Evolutionary conservation across 2,329 filamentous ascomycete species (phyloP), one percentile per base, ranked within the genome.

Genomic region (Talaromyces marneffei): DNA sequence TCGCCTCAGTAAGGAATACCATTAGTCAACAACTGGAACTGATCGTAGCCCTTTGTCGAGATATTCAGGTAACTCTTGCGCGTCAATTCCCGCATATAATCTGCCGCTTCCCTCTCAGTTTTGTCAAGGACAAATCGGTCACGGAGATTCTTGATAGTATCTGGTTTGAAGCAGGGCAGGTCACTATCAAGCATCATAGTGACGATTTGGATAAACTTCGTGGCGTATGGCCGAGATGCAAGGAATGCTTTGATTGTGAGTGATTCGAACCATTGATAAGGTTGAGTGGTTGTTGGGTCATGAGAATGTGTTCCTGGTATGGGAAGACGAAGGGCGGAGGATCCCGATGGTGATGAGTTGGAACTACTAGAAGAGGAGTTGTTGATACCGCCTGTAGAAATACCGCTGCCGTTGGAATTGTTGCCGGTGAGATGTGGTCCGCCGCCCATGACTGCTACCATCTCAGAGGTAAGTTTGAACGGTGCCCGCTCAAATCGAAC

Each of bases 371-470:
- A 29, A 35, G 55, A 44, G 37, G 55, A 29, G 20, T 33, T 23
- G 44, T 12, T 52, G 27, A 29, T 52, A 40, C 27, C 25, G 23
- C 44, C 33, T 40, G 31, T 52, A 10, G 44, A 25, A 48, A 35
- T 39, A 12, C 57, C 42, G 25, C 23, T 59, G 35, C 58, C 66
- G 7, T 61, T 52, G 23, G 67, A 65, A 1, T 68, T 69, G 31
- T 66, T 67, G 31, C 68, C 65, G 14, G 68, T 64, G 29, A 67
- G 62, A 61, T 71, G 67, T 33, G 71, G 70, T 39, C 83, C 87
- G 62, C 92, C 92, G 58, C 94, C 93, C 93, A 99, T 97, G 68
- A 99, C 94, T n/a, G 92, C 91, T 63, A 99, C 84, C 95, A 99
- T 99, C 74, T 99, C 94, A 7, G 87, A 85, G 0, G 94, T 99